Evolutionary conservation across 2,329 filamentous ascomycete species (phyloP), one percentile per base, ranked within the genome.

Genomic region (Aplosporella prunicola): DNA sequence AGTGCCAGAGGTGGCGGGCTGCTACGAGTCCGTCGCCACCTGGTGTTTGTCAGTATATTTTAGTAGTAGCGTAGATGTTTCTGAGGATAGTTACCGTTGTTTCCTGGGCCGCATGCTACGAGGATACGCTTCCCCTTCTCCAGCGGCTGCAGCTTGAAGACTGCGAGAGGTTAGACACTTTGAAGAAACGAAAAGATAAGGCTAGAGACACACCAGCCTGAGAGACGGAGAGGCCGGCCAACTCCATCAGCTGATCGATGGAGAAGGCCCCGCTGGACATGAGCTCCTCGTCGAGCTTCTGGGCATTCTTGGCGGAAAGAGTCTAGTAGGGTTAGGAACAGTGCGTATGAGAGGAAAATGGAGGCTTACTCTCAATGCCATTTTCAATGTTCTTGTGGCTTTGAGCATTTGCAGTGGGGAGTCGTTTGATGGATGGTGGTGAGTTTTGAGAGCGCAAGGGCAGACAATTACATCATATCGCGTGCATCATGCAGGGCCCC

Each of bases 201-300:
- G 11, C 17, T 24, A 25, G 20, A 15, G 23, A 55, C 67, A 41
- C 56, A 88, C 86, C 78, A 34, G 82, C 87, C 68, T 96, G 87
- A 9, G 89, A 89, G 17, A 96, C 87, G 1, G 87, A 88, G 1
- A 98, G 71, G 0, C 91, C 91, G 28, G 91, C 91, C 6, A 98
- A 67, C 57, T 96, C 91, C 91, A 98, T 96, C 32, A 98, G 69
- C 62, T 98, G 91, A 56, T 96, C 91, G 39, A 98, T 74, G 9
- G 86, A 93, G 63, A 94, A 98, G 7, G 83, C 87, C 25, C 76
- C 76, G 1, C 79, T 76, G 55, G 77, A 83, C 88, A 98, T 96
- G 44, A 98, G 78, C 57, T 98, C 89, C 60, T 84, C 80, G 57
- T 98, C 91, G 13, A 98, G 74, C 32, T 85, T 82, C 0, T 84